These are phyloP conservation scores for Misopates orontium DNA, from an alignment of 257 asterid genomes.

Conservation along the genomic window DNA sequence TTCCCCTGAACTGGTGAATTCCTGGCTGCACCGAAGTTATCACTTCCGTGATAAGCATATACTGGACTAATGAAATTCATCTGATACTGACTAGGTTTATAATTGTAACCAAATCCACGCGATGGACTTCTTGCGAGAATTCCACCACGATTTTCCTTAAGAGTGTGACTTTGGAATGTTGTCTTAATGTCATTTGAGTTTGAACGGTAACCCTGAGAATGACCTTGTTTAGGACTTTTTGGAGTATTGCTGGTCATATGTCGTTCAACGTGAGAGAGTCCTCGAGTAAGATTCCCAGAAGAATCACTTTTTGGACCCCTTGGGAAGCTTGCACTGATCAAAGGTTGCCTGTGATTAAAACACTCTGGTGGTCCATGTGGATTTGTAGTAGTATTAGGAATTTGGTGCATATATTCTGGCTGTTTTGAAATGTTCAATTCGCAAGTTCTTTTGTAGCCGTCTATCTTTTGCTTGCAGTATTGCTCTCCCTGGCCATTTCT, in stretches of 20 bases:
- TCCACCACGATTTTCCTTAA: constrained; percentile 10
- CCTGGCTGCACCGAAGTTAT: not conserved
- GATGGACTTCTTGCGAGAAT: not conserved
- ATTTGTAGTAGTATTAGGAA: constrained; percentile 6
- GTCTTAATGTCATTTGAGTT: too few species aligned
- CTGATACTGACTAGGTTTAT: constrained; percentile 1
- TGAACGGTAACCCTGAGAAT: too few species aligned
- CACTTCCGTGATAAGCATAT: not conserved
- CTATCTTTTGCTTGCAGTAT: constrained; percentile 12
- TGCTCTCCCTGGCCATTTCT: constrained; percentile 22
- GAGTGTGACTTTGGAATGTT: not conserved
- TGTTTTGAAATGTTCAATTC: constrained; percentile 10
- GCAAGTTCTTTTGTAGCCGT: not conserved
- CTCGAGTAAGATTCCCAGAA: not conserved
- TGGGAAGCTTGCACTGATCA: constrained; percentile 31
- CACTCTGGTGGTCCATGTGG: constrained; percentile 17
- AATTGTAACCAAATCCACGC: constrained; percentile 9
- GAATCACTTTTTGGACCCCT: constrained; percentile 16
- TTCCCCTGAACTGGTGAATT: constrained; percentile 16
- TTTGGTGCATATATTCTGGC: constrained; percentile 9
- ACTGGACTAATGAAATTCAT: not conserved
- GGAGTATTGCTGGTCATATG: not conserved
- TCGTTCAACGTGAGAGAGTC: not conserved
- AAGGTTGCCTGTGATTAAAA: constrained; percentile 44
- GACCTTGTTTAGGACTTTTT: too few species aligned